These are phyloP conservation scores for Artemisia tridentata DNA, from an alignment of 129 eudicot species.

Conservation along the genomic window DNA sequence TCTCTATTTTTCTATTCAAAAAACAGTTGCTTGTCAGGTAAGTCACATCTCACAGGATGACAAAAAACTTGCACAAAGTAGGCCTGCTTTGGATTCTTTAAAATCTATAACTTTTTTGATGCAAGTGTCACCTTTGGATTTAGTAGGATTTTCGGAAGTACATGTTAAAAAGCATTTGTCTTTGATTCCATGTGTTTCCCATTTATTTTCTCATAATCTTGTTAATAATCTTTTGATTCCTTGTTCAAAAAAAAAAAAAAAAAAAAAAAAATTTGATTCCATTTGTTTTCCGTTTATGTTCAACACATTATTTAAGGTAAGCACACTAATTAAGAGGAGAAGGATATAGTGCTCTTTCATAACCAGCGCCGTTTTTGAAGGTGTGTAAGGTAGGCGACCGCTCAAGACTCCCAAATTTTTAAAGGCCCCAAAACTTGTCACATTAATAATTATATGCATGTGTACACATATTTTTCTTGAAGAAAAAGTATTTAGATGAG, in stretches of 20 bases:
- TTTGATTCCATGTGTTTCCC: conserved; percentile 33
- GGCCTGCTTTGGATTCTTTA: conserved; percentile 22
- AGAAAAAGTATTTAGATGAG: no score
- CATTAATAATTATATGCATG: no score
- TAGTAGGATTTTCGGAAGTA: conserved; percentile 20
- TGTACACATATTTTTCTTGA: no score
- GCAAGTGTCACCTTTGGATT: conserved; percentile 18
- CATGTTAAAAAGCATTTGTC: conserved; percentile 8
- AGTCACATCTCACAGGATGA: conserved; percentile 21
- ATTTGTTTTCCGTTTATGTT: conserved; percentile 2
- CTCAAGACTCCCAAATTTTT: no score
- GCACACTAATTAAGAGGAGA: no score
- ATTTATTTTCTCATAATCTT: conserved; percentile 16
- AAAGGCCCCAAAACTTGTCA: no score
- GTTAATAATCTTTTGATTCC: conserved; percentile 22
- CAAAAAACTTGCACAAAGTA: conserved; percentile 19
- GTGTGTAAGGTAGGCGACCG: no score
- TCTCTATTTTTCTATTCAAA: no score
- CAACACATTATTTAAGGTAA: neutral
- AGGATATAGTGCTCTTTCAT: no score
- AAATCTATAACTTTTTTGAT: neutral
- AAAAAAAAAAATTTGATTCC: no score
- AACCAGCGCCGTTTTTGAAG: no score
- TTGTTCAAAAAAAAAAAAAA: no score
- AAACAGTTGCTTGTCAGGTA: conserved; percentile 13